These are phyloP conservation scores for Suillus subalutaceus DNA, from an alignment of 768 basidiomycete genomes.

Conservation along the genomic window DNA sequence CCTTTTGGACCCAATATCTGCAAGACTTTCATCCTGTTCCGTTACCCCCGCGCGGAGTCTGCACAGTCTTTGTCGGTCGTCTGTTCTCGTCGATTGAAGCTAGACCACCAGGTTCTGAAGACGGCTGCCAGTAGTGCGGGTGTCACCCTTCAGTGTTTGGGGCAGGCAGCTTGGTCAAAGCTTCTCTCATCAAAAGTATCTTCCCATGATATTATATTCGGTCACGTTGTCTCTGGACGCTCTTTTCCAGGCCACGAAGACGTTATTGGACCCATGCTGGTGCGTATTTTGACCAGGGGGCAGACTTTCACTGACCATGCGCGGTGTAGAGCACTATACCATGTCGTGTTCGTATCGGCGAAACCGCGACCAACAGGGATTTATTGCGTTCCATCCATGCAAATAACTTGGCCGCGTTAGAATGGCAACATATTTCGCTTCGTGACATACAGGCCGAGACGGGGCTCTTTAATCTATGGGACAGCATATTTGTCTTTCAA, in stretches of 20 bases:
- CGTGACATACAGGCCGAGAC: slow-evolving; percentile 42
- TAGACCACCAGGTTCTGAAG: slow-evolving; percentile 18
- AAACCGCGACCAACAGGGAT: slow-evolving; percentile 31
- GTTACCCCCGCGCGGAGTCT: slow-evolving; percentile 19
- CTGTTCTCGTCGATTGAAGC: slow-evolving; percentile 13
- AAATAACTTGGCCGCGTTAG: slow-evolving; percentile 40
- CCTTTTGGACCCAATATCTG: slow-evolving; percentile 40
- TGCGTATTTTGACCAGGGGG: slow-evolving; percentile 26
- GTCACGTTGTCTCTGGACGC: slow-evolving; percentile 49
- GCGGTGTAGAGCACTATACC: slow-evolving; percentile 47
- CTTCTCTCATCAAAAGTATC: slow-evolving; percentile 23
- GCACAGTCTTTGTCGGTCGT: slow-evolving; percentile 21
- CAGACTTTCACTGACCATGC: neutral
- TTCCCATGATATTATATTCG: slow-evolving; percentile 45
- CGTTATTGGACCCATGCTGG: slow-evolving; percentile 50
- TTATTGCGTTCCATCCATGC: slow-evolving; percentile 41
- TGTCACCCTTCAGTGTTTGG: slow-evolving; percentile 41
- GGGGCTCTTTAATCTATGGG: slow-evolving; percentile 37
- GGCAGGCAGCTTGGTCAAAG: slow-evolving; percentile 35
- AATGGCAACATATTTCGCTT: slow-evolving; percentile 51
- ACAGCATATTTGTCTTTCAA: slow-evolving; percentile 50
- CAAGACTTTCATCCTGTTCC: slow-evolving; percentile 22
- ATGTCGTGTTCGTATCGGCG: slow-evolving; percentile 40
- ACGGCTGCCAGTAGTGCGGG: slow-evolving; percentile 17
- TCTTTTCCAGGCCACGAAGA: slow-evolving; percentile 42